Conservation (phyloP, 2,329 filamentous ascomycete genomes). For the Aspergillus sp. region DNA sequence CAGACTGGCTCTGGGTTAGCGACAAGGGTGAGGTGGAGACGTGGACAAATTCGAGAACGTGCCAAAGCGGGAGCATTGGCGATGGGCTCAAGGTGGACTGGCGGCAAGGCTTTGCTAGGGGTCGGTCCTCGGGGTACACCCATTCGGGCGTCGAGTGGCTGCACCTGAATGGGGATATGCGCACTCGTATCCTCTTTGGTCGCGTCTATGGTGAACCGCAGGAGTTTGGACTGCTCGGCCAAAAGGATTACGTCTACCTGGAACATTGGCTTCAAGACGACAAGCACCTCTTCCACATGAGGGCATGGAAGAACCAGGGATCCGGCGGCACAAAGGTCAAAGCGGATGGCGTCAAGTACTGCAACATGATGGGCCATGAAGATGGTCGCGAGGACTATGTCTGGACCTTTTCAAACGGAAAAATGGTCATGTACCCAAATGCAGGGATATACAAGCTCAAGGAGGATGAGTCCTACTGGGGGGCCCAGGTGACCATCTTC, state of each 20-base stretch:
- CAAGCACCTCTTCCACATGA: neutral
- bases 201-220: slow-evolving; percentile 26
- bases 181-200: slow-evolving; percentile 30
- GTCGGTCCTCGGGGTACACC: slow-evolving; percentile 20
- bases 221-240: slow-evolving; percentile 15
- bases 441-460: neutral
- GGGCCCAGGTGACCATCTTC: slow-evolving; percentile 19
- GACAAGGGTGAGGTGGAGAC: neutral
- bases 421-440: slow-evolving; percentile 23
- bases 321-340: slow-evolving; percentile 3
- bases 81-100: slow-evolving; percentile 15
- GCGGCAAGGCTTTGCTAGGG: slow-evolving; percentile 10
- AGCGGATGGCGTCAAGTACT: slow-evolving; percentile 34
- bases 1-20: slow-evolving; percentile 3
- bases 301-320: slow-evolving; percentile 8
- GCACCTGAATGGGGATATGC: slow-evolving; percentile 1
- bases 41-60: slow-evolving; percentile 3
- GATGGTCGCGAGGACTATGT: slow-evolving; percentile 31
- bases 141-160: slow-evolving; percentile 14
- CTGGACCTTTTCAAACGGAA: slow-evolving; percentile 25
- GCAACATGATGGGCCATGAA: slow-evolving; percentile 34
- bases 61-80: slow-evolving; percentile 1
- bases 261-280: slow-evolving; percentile 14
- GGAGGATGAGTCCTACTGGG: slow-evolving; percentile 18
- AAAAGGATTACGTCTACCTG: slow-evolving; percentile 28